phyloP scores from a whole-genome alignment of 768 basidiomycete species.

The Russula virescens region DNA sequence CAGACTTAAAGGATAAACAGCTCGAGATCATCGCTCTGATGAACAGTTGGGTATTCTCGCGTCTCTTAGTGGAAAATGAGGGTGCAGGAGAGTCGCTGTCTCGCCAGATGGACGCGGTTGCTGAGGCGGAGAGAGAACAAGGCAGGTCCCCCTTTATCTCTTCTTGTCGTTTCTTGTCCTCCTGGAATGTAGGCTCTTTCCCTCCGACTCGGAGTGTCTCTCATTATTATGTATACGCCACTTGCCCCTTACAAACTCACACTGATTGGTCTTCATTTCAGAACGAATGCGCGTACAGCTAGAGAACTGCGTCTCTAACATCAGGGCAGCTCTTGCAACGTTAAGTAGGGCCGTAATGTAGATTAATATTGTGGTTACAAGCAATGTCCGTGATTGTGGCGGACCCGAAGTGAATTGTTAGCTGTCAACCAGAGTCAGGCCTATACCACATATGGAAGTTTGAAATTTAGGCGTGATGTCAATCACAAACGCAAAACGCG shows the following conservation, averaged over 20 bases:
- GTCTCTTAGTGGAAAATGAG: constrained; percentile 19
- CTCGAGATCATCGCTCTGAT: constrained; percentile 14
- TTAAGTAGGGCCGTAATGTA: constrained; percentile 18
- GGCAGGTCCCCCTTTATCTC: constrained; percentile 19
- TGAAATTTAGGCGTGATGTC: background rate
- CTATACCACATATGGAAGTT: constrained; percentile 7
- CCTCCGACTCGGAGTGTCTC: background rate
- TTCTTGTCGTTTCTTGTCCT: background rate
- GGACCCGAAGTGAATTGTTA: too few relatives aligned
- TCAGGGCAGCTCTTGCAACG: constrained; percentile 12
- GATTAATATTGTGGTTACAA: too few relatives aligned
- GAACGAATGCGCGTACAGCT: constrained; percentile 20
- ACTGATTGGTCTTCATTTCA: constrained; percentile 1
- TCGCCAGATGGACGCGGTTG: constrained; percentile 20
- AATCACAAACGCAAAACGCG: background rate
- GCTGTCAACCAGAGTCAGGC: background rate
- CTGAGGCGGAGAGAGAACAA: constrained; percentile 23
- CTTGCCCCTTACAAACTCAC: background rate
- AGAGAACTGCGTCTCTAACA: constrained; percentile 19
- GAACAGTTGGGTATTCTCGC: constrained; percentile 23
- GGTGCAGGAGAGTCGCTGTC: constrained; percentile 17
- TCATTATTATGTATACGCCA: background rate
- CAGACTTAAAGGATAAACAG: constrained; percentile 21
- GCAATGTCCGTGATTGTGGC: too few relatives aligned
- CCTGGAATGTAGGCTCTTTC: constrained; percentile 6